These are phyloP conservation scores for Eremothecium coryli DNA, from an alignment of 1,139 yeast species.

Conservation along the genomic window DNA sequence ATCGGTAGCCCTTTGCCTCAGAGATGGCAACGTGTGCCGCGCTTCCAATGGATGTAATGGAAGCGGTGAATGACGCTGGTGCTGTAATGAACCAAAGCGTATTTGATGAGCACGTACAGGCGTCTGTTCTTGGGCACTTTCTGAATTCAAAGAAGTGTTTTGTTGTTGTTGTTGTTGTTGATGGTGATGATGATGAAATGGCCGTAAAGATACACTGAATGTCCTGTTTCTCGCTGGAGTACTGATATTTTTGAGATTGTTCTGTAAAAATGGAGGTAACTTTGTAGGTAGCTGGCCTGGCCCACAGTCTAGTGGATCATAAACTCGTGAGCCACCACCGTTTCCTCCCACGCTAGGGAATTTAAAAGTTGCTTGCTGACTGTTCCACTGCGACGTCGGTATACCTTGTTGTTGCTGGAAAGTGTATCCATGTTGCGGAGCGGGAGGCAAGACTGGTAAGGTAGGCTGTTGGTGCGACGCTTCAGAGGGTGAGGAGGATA, in stretches of 20 bases:
- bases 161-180: conserved; percentile 1
- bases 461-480: neutral
- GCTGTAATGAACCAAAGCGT: neutral
- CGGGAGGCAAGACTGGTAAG: neutral
- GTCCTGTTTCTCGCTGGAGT: neutral
- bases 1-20: neutral
- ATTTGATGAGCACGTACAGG: too few species aligned
- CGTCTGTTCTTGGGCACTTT: too few species aligned
- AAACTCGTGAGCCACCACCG: conserved; percentile 1
- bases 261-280: neutral
- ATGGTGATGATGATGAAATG: too few species aligned
- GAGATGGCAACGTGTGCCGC: neutral
- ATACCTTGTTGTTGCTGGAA: neutral
- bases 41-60: too few species aligned
- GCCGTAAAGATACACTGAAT: conserved; percentile 1
- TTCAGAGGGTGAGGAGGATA: neutral
- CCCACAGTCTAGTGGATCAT: neutral
- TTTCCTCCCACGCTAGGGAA: conserved; percentile 1
- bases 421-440: neutral
- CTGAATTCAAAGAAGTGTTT: too few species aligned
- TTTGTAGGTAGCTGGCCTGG: neutral
- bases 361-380: conserved; percentile 1
- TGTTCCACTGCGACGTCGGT: neutral
- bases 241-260: neutral
- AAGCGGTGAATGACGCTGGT: too few species aligned